These are phyloP conservation scores for Dunaliella sp. DNA, from an alignment of 139 green algal species.

Conservation along the genomic window DNA sequence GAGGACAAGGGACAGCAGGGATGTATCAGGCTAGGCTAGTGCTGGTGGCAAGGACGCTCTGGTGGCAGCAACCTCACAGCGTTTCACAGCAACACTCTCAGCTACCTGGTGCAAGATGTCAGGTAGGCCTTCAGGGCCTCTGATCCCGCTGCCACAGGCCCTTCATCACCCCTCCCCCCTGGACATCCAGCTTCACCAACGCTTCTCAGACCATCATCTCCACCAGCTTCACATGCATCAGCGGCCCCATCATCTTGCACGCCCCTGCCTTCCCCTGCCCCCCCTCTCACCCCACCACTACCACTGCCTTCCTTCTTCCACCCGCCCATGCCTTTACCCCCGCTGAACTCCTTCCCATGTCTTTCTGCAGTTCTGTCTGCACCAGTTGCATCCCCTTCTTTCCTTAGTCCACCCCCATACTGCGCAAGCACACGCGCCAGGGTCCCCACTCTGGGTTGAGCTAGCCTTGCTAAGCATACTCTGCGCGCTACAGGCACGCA, in stretches of 20 bases:
- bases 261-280: neutral
- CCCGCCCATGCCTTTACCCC: neutral
- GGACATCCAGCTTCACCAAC: too few species aligned
- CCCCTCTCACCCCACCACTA: neutral
- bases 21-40: neutral
- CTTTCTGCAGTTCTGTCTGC: neutral
- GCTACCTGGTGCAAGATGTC: conserved; percentile 4
- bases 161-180: neutral
- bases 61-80: neutral
- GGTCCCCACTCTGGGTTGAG: neutral
- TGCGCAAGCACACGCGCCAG: neutral
- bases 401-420: neutral
- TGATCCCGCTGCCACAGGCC: neutral
- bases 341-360: neutral
- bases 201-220: neutral
- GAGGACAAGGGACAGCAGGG: neutral
- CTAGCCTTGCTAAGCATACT: neutral
- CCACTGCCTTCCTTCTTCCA: neutral
- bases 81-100: neutral
- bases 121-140: neutral
- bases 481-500: neutral
- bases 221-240: neutral
- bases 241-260: neutral
- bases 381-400: neutral
- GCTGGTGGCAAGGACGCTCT: neutral